These are phyloP conservation scores for Straminergon stramineum DNA, from an alignment of 225 moss, liverwort and hornwort species.

Conservation along the genomic window DNA sequence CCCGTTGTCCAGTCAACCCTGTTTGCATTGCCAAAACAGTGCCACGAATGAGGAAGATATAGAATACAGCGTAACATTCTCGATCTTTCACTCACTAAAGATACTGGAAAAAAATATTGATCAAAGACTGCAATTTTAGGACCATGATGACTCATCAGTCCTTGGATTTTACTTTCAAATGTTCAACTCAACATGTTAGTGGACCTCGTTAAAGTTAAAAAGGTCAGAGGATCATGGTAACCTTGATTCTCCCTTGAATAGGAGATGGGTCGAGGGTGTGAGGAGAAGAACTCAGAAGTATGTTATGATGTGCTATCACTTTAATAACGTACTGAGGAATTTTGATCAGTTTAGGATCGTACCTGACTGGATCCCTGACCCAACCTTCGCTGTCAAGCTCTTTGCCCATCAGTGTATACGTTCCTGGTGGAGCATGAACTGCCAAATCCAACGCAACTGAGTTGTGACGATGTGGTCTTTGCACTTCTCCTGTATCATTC, in stretches of 20 bases:
- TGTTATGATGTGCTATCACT: background rate
- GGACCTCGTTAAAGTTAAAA: too few species aligned
- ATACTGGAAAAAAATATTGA: background rate
- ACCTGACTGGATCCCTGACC: constrained; percentile 52
- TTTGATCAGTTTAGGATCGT: background rate
- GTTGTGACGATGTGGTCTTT: constrained; percentile 57
- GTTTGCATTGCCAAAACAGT: background rate
- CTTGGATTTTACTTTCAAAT: background rate
- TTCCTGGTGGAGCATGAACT: constrained; percentile 32
- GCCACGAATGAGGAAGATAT: background rate
- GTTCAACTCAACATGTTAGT: too few species aligned
- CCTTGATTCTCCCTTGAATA: background rate
- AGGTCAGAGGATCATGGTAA: background rate
- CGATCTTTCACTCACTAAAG: background rate
- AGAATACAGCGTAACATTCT: background rate
- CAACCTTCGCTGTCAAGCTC: constrained; percentile 40
- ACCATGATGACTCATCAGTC: background rate
- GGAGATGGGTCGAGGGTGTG: background rate
- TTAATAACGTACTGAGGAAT: background rate
- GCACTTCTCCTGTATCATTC: constrained; percentile 40
- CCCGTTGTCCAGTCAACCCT: constrained; percentile 56
- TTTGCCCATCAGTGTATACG: constrained; percentile 54
- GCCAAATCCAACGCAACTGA: constrained; percentile 58
- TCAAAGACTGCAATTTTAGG: background rate
- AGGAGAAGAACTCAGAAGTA: background rate